Evolutionary conservation across 1,284 basidiomycete species (phyloP).

Genomic region (Moesziomyces antarcticus): DNA sequence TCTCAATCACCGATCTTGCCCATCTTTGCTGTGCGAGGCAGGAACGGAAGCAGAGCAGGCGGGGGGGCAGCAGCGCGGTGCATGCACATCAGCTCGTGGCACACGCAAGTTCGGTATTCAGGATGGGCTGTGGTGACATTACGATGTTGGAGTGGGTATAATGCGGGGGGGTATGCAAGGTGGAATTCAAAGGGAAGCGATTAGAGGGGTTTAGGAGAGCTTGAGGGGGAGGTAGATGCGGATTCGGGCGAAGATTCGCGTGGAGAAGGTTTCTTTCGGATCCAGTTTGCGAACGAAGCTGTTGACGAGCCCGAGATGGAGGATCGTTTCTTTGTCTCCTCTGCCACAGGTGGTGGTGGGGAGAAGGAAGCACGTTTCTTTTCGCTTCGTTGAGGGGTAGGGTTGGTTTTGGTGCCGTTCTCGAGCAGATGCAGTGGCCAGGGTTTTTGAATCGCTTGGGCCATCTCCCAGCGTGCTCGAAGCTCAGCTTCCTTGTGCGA

Average conservation of each 20-base stretch:
- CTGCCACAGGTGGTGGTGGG: neutral
- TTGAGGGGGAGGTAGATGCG: neutral
- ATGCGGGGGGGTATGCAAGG: no score
- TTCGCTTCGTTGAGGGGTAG: neutral
- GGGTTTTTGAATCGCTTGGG: constrained; percentile 47
- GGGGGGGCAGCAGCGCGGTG: no score
- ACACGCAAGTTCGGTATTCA: no score
- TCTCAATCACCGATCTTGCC: no score
- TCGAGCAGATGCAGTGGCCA: constrained; percentile 46
- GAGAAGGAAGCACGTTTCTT: neutral
- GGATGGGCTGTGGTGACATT: no score
- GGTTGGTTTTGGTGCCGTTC: constrained; percentile 34
- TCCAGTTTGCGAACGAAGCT: neutral
- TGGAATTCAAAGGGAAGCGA: neutral
- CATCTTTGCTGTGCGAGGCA: no score
- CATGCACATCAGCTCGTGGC: no score
- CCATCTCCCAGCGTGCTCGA: constrained; percentile 44
- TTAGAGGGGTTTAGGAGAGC: neutral
- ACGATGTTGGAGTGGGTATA: no score
- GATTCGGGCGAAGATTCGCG: neutral
- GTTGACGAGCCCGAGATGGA: neutral
- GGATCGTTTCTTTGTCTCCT: neutral
- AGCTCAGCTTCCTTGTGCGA: constrained; percentile 29
- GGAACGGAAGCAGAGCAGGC: no score
- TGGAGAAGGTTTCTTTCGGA: neutral